phyloP scores from a whole-genome alignment of 1,284 basidiomycete species.

The Mycosarcoma mackinlayi region DNA sequence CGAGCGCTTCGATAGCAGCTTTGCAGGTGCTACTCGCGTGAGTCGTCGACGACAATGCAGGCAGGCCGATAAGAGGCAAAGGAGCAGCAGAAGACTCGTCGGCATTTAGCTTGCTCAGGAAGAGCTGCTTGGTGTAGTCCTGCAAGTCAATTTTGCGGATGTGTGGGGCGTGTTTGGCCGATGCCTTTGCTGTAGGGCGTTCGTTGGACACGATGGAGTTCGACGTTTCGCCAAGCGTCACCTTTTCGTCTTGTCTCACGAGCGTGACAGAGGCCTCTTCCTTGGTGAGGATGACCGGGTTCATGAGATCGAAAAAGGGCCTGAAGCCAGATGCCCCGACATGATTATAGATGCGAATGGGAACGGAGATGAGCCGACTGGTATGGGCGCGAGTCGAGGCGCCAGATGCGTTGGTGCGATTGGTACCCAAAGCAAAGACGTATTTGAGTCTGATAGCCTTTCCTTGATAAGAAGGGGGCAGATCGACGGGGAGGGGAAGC shows the following conservation, averaged over 20 bases:
- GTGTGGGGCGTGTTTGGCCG: constrained; percentile 5
- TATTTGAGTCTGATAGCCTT: constrained; percentile 86
- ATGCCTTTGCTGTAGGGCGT: not conserved
- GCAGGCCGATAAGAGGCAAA: constrained; percentile 14
- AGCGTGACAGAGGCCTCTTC: constrained; percentile 61
- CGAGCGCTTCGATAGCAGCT: constrained; percentile 89
- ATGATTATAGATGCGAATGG: constrained; percentile 86
- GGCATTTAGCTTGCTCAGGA: constrained; percentile 6
- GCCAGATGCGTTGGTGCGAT: constrained; percentile 71
- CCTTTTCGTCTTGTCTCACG: constrained; percentile 11
- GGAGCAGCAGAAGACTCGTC: constrained; percentile 3
- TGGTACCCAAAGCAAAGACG: constrained; percentile 85
- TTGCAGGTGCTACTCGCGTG: constrained; percentile 73
- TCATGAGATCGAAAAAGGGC: constrained; percentile 69
- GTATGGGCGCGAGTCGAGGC: constrained; percentile 68
- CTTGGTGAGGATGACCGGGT: constrained; percentile 68
- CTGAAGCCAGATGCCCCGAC: constrained; percentile 71
- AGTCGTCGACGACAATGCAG: not conserved
- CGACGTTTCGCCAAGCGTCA: not conserved
- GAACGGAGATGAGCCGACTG: constrained; percentile 86
- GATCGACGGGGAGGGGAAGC: constrained; percentile 72
- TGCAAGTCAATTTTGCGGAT: constrained; percentile 22
- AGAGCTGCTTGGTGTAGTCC: constrained; percentile 25
- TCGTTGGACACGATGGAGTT: not conserved
- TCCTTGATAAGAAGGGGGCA: constrained; percentile 91